phyloP scores from a whole-genome alignment of 768 basidiomycete species.

The Serendipita sp. region DNA sequence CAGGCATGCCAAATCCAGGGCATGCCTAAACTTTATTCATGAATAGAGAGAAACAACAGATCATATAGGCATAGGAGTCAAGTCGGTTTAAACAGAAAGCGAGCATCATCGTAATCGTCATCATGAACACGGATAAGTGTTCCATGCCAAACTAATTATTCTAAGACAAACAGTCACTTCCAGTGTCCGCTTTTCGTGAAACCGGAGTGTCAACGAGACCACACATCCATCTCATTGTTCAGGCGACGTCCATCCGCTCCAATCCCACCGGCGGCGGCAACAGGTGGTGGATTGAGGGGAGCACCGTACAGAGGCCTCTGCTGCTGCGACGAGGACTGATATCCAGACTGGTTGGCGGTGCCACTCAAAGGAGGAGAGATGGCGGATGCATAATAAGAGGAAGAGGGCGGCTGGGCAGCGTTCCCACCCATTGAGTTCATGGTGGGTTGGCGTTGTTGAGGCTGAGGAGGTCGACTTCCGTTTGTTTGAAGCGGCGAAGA shows the following conservation, averaged over 20 bases:
- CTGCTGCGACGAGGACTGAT: conserved; percentile 5
- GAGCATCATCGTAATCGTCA: too few relatives aligned
- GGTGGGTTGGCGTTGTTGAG: neutral
- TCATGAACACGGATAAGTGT: too few relatives aligned
- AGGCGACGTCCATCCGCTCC: neutral
- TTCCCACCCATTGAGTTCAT: conserved; percentile 24
- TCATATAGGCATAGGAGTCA: neutral
- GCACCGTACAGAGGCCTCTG: neutral
- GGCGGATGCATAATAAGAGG: conserved; percentile 55
- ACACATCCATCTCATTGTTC: conserved; percentile 3
- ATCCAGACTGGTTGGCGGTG: neutral
- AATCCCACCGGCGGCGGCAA: neutral
- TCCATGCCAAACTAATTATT: neutral
- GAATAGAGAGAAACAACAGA: neutral
- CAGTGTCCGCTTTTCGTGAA: neutral
- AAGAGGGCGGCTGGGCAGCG: conserved; percentile 33
- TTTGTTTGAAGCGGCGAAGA: conserved; percentile 12
- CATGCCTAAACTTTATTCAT: neutral
- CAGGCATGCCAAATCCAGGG: neutral
- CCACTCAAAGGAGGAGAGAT: conserved; percentile 18
- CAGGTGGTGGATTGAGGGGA: neutral
- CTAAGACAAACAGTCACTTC: neutral
- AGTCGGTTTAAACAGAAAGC: neutral
- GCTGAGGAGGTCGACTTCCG: neutral
- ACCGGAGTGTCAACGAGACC: neutral